Evolutionary conservation across 257 asterid genomes (phyloP).

Genomic region (Solanum peruvianum): DNA sequence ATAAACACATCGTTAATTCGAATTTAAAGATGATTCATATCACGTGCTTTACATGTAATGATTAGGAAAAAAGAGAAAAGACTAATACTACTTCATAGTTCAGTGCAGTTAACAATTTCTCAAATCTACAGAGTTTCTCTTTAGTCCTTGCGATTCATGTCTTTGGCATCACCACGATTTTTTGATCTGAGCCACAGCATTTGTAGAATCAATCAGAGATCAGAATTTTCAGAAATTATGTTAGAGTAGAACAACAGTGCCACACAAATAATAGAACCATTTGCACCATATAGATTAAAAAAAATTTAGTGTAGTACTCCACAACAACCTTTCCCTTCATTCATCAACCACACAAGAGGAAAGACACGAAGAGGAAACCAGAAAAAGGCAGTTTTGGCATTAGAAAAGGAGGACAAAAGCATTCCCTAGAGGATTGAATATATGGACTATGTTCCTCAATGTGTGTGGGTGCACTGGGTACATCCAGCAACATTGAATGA

Average conservation of each 20-base stretch:
- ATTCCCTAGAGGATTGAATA: background rate
- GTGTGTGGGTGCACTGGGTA: background rate
- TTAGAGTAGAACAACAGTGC: background rate
- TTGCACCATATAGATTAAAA: background rate
- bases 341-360: background rate
- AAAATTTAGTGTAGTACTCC: background rate
- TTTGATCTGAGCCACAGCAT: constrained; percentile 41
- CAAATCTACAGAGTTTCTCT: too few species aligned
- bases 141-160: constrained; percentile 30
- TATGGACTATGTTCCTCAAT: background rate
- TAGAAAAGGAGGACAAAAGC: background rate
- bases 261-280: background rate
- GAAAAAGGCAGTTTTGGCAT: background rate
- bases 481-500: background rate
- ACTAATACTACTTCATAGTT: too few species aligned
- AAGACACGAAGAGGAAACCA: background rate
- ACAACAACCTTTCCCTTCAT: background rate
- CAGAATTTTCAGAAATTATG: background rate
- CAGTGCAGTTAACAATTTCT: too few species aligned
- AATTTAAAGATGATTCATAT: too few species aligned
- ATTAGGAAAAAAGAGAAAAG: too few species aligned
- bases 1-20: too few species aligned
- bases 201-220: background rate
- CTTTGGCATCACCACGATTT: constrained; percentile 51
- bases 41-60: too few species aligned